phyloP scores from a whole-genome alignment of 2,329 filamentous ascomycete species.

The Cladosporium cucumerinum region DNA sequence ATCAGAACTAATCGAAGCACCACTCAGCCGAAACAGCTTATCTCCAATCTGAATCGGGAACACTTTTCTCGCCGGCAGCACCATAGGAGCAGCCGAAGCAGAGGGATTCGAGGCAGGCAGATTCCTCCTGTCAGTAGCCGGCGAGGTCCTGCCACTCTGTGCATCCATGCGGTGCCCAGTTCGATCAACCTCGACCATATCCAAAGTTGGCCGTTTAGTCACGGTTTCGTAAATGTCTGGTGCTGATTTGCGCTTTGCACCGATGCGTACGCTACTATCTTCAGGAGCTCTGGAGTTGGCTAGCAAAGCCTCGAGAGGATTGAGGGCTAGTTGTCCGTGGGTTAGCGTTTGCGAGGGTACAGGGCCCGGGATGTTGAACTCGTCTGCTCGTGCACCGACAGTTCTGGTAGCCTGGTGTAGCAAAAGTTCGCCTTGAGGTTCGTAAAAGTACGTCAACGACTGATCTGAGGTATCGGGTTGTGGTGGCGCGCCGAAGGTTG shows the following conservation, averaged over 20 bases:
- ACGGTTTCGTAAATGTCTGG: conserved; percentile 6
- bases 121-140: neutral
- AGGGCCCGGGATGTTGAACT: conserved; percentile 39
- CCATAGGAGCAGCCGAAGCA: conserved; percentile 28
- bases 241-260: conserved; percentile 26
- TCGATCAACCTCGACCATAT: neutral
- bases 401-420: conserved; percentile 26
- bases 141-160: neutral
- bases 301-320: conserved; percentile 17
- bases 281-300: conserved; percentile 14
- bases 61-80: conserved; percentile 67
- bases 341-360: conserved; percentile 13
- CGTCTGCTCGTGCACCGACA: conserved; percentile 24
- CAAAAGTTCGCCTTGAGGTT: conserved; percentile 46
- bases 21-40: conserved; percentile 65
- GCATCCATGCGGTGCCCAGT: neutral
- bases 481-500: conserved; percentile 33
- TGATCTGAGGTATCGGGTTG: neutral
- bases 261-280: conserved; percentile 11
- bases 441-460: conserved; percentile 35
- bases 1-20: conserved; percentile 68
- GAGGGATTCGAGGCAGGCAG: neutral
- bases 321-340: conserved; percentile 6
- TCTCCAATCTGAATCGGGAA: conserved; percentile 70
- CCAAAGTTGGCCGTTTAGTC: conserved; percentile 14